These are phyloP conservation scores for Apiotrichum sp. DNA, from an alignment of 1,284 basidiomycete genomes.

Conservation along the genomic window DNA sequence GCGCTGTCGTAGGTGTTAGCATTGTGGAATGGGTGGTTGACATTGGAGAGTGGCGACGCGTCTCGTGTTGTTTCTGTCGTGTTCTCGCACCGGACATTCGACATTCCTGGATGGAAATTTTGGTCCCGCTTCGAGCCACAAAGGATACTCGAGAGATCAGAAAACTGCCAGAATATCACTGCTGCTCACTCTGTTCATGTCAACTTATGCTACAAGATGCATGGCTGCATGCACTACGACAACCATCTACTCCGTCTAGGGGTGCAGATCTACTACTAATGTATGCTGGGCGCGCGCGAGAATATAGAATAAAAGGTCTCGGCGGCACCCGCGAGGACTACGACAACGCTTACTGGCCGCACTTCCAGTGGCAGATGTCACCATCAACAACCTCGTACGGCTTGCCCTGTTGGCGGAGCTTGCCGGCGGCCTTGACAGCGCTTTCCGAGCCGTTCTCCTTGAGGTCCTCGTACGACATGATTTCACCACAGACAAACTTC, in stretches of 20 bases:
- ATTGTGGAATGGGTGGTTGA: constrained; percentile 12
- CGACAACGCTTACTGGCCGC: constrained; percentile 15
- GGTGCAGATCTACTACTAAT: constrained; percentile 1
- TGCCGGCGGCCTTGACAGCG: constrained; percentile 91
- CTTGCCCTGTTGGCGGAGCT: constrained; percentile 93
- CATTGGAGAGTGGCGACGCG: background rate
- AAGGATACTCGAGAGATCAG: too few relatives aligned
- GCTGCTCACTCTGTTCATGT: background rate
- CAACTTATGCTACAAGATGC: constrained; percentile 2
- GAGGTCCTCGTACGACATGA: constrained; percentile 88
- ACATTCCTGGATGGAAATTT: background rate
- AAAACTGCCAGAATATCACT: background rate
- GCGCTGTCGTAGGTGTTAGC: constrained; percentile 18
- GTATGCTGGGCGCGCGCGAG: background rate
- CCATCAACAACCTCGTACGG: constrained; percentile 57
- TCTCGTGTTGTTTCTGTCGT: background rate
- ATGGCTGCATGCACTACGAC: constrained; percentile 6
- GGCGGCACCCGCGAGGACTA: too few relatives aligned
- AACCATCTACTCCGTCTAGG: background rate
- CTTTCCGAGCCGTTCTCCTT: constrained; percentile 86
- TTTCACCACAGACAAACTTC: constrained; percentile 99
- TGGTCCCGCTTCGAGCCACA: background rate
- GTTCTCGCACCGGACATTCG: too few relatives aligned
- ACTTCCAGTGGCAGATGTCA: constrained; percentile 48
- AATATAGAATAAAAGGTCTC: too few relatives aligned